Percentiles rank a stretch among this genome's conserved stretches.
These are phyloP conservation scores for Entomortierella beljakovae DNA, from an alignment of 192 early-diverging fungal species.

Conservation along the genomic window DNA sequence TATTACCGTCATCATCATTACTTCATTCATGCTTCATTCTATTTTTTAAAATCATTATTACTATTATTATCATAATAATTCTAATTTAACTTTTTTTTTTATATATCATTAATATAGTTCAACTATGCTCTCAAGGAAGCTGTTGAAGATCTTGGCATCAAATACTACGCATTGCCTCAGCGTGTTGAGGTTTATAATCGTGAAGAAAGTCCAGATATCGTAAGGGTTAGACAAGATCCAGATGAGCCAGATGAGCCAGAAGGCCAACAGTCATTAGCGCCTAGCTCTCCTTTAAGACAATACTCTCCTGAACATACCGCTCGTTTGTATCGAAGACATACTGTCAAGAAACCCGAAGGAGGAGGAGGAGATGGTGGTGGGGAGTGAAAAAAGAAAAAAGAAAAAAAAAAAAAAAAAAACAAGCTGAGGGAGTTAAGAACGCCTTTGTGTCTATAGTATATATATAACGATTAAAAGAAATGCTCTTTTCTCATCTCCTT, in stretches of 20 bases:
- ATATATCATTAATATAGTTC: no score
- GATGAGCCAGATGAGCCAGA: background rate
- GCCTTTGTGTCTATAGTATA: background rate
- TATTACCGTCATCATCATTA: background rate
- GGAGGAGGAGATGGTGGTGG: slow-evolving; percentile 17
- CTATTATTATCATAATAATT: background rate
- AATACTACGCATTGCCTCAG: slow-evolving; percentile 45
- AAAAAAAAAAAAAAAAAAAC: no score
- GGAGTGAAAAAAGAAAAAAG: no score
- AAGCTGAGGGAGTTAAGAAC: no score
- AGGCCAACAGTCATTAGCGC: slow-evolving; percentile 1
- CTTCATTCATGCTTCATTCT: background rate
- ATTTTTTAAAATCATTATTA: background rate
- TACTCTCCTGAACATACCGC: slow-evolving; percentile 43
- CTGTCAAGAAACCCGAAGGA: slow-evolving; percentile 29
- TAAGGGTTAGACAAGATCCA: background rate
- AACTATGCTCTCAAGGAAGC: slow-evolving; percentile 51
- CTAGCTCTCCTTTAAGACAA: slow-evolving; percentile 35
- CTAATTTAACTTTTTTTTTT: background rate
- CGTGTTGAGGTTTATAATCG: slow-evolving; percentile 34
- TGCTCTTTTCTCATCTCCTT: slow-evolving; percentile 34
- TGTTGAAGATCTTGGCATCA: slow-evolving; percentile 46
- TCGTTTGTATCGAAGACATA: slow-evolving; percentile 28
- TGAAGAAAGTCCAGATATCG: background rate
- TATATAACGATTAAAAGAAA: slow-evolving; percentile 4